Evolutionary conservation across 2,329 filamentous ascomycete species (phyloP).

Genomic region (Didymella glomerata): DNA sequence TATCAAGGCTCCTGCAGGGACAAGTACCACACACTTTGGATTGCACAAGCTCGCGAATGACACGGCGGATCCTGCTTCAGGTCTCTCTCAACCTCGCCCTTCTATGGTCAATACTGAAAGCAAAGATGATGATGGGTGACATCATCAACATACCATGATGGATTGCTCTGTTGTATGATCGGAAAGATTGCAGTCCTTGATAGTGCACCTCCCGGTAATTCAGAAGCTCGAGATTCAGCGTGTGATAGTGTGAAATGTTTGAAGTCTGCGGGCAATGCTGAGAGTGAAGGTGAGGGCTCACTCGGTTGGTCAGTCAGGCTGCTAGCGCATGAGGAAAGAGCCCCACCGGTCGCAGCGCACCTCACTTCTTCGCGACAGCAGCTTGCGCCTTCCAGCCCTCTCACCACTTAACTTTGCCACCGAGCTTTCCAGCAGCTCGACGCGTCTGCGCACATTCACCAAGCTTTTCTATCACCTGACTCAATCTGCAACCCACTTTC

Average conservation of each 20-base stretch:
- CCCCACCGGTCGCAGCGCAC: constrained; percentile 42
- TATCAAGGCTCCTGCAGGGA: neutral
- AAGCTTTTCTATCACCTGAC: constrained; percentile 25
- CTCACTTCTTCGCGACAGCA: constrained; percentile 31
- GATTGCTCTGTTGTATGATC: neutral
- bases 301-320: constrained; percentile 22
- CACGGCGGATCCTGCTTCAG: constrained; percentile 79
- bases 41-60: constrained; percentile 87
- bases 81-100: constrained; percentile 70
- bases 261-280: neutral
- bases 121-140: constrained; percentile 26
- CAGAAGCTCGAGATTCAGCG: neutral
- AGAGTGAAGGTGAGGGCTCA: constrained; percentile 19
- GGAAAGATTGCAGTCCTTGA: neutral
- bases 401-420: constrained; percentile 39
- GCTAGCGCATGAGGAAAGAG: constrained; percentile 31
- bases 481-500: constrained; percentile 20
- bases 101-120: constrained; percentile 5
- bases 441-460: constrained; percentile 26
- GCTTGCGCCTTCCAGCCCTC: constrained; percentile 35
- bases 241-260: neutral
- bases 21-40: constrained; percentile 71
- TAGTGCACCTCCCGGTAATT: neutral
- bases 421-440: constrained; percentile 24
- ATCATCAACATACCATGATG: constrained; percentile 43